Conservation (phyloP, 306 rosid species). For the Trichosanthes cucumerina region DNA sequence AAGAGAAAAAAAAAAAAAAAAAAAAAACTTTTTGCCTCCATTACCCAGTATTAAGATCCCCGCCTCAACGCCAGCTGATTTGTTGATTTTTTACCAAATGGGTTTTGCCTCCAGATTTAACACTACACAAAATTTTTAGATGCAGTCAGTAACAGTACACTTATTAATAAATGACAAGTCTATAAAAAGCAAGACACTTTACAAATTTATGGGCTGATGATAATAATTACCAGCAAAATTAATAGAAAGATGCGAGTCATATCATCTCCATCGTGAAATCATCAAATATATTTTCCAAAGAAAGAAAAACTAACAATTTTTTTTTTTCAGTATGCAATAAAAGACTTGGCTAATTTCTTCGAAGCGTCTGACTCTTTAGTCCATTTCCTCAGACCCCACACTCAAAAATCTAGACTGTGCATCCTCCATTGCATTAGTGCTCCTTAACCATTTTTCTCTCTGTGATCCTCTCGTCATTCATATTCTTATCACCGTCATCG, state of each 20-base stretch:
- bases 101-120: background rate
- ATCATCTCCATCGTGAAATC: too few species aligned
- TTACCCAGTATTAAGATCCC: background rate
- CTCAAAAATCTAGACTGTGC: background rate
- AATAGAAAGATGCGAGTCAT: background rate
- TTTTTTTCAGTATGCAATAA: background rate
- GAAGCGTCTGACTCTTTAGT: background rate
- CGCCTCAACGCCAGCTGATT: background rate
- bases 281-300: background rate
- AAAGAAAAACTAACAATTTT: background rate
- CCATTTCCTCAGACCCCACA: background rate
- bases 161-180: background rate
- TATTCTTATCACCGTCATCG: background rate
- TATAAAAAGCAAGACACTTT: background rate
- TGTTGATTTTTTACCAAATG: background rate
- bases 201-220: background rate
- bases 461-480: background rate
- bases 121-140: background rate
- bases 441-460: background rate
- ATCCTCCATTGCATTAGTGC: background rate
- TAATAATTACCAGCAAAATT: background rate
- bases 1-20: background rate
- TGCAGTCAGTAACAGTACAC: background rate
- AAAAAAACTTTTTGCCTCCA: background rate
- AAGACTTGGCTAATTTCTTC: background rate